A percentile compares a stretch with the other conserved stretches of the same genome.
These are phyloP conservation scores for Xylariaceae sp. DNA, from an alignment of 2,329 filamentous ascomycete species.

Conservation along the genomic window DNA sequence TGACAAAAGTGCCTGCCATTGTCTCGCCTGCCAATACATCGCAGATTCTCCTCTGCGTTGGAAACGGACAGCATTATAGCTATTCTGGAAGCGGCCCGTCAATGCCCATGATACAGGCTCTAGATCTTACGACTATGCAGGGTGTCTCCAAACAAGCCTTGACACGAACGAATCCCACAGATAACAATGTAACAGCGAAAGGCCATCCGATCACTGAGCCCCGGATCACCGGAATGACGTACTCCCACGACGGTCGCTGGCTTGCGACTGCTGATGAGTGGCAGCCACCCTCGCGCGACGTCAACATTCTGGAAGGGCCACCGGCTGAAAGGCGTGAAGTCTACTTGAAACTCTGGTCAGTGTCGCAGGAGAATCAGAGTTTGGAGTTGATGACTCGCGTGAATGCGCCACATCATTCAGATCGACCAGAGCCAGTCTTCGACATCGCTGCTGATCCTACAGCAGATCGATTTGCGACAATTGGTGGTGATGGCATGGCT, in stretches of 20 bases:
- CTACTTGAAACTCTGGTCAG: slow-evolving; percentile 85
- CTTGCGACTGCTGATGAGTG: slow-evolving; percentile 90
- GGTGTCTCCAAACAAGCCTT: slow-evolving; percentile 85
- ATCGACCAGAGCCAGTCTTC: slow-evolving; percentile 57
- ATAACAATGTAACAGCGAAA: slow-evolving; percentile 70
- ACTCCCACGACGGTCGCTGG: slow-evolving; percentile 81
- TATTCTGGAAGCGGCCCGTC: slow-evolving; percentile 47
- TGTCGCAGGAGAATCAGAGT: slow-evolving; percentile 50
- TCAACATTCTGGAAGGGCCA: slow-evolving; percentile 52
- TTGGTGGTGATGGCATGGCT: slow-evolving; percentile 75
- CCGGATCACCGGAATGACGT: slow-evolving; percentile 67
- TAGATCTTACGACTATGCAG: slow-evolving; percentile 75
- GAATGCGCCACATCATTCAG: slow-evolving; percentile 71
- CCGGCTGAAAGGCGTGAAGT: slow-evolving; percentile 60
- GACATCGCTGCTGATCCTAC: slow-evolving; percentile 69
- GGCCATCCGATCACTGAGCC: slow-evolving; percentile 72
- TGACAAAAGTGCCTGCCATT: slow-evolving; percentile 52
- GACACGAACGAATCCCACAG: slow-evolving; percentile 81
- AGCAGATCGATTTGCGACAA: slow-evolving; percentile 71
- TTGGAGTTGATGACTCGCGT: slow-evolving; percentile 81
- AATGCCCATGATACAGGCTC: slow-evolving; percentile 69
- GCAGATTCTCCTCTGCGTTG: slow-evolving; percentile 65
- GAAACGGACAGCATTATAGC: slow-evolving; percentile 55
- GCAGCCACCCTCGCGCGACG: slow-evolving; percentile 68
- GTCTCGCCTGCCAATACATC: slow-evolving; percentile 61